Evolutionary conservation across 2,329 filamentous ascomycete species (phyloP).

Genomic region (Aspergillus alliaceus): DNA sequence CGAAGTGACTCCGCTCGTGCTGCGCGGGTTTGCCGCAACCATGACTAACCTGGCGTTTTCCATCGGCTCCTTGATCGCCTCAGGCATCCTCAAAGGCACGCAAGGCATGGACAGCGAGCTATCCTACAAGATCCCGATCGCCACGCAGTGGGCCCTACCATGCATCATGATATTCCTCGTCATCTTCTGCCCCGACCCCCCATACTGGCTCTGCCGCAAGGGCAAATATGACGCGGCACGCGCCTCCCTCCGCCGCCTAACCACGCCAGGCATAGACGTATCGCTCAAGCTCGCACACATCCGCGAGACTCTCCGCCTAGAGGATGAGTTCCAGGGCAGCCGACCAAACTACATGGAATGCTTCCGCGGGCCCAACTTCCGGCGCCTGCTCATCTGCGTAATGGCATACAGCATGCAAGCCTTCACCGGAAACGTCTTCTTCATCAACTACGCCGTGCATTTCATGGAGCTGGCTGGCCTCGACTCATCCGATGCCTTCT

Average conservation of each 20-base stretch:
- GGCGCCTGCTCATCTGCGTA: conserved; percentile 26
- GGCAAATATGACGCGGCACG: conserved; percentile 20
- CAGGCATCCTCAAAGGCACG: conserved; percentile 29
- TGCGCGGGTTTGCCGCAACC: conserved; percentile 30
- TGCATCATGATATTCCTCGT: conserved; percentile 21
- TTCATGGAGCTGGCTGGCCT: conserved; percentile 37
- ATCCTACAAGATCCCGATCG: conserved; percentile 28
- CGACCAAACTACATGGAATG: conserved; percentile 24
- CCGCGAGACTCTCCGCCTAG: conserved; percentile 27
- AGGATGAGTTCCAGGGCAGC: conserved; percentile 19
- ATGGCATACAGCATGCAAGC: conserved; percentile 33
- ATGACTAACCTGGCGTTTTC: conserved; percentile 33
- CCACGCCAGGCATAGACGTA: conserved; percentile 17
- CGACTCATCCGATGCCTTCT: conserved; percentile 23
- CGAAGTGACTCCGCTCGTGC: conserved; percentile 30
- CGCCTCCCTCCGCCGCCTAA: conserved; percentile 19
- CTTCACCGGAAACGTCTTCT: conserved; percentile 27
- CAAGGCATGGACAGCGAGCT: conserved; percentile 12
- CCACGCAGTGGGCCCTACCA: conserved; percentile 26
- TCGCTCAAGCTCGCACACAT: conserved; percentile 26
- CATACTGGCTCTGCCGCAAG: conserved; percentile 27
- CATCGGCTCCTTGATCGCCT: conserved; percentile 34
- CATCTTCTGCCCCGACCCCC: conserved; percentile 24
- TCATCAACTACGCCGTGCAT: conserved; percentile 31
- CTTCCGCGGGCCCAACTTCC: conserved; percentile 26